Evolutionary conservation across 352 stramenopile genomes (phyloP), one percentile per base, ranked within the genome.

Genomic region (Globisporangium cystogenes): DNA sequence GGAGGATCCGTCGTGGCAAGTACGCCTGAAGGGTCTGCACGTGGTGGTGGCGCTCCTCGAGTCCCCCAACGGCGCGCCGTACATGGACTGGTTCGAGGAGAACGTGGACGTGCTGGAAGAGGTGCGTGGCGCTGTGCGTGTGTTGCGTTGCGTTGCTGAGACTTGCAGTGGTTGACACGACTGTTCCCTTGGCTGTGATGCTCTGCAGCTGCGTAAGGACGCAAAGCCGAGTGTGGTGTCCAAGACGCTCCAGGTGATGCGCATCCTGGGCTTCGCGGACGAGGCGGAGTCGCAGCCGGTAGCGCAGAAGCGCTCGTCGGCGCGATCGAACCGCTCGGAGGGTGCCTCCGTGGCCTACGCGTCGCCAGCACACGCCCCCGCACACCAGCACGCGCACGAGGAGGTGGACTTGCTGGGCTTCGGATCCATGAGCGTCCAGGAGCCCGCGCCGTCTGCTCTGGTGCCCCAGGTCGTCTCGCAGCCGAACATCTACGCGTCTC

Each of bases 341-440:
- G 20, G 18, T 14, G 39, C 12, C 4, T 26, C 39, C 29, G 54
- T 31, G 18, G 50, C 48, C 4, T 29, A 39, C 24, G 5, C 60
- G 3, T 59, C 62, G 42, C 36, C 46, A 40, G 51, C 36, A 42
- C 45, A 48, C 60, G 57, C 48, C 23, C 46, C 33, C 61, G 44
- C 56, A 48, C 50, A 46, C 46, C 40, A 77, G 48, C 46, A 57
- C 39, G 20, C 59, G 26, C 52, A 71, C 27, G 51, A 73, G 45
- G 82, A 92, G 57, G 79, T 92, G 12, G 84, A 95, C 43, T 86
- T 95, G 35, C 64, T 95, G 36, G 84, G 82, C 11, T 79, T 95
- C 51, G 73, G 74, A 20, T 67, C 62, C 11, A 60, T 91, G 4
- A 83, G 51, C 49, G 72, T 95, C 31, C 63, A 75, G 35, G 39